Conservation (phyloP, 768 basidiomycete species). For the Boletellus ananiceps region DNA sequence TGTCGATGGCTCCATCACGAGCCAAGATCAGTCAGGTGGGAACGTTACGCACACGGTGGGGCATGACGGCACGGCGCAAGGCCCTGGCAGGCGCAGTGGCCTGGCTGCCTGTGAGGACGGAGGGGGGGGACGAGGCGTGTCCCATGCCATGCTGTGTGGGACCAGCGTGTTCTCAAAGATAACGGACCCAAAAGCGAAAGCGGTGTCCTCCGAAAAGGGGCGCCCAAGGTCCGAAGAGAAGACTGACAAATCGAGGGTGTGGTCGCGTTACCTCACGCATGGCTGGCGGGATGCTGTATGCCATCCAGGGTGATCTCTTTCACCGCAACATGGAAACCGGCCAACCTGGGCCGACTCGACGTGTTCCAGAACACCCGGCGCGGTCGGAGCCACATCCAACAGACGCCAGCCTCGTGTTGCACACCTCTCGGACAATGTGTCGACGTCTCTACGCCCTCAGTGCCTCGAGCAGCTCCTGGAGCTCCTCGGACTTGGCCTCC, state of each 20-base stretch:
- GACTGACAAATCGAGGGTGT: constrained; percentile 24
- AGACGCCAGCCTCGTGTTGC: constrained; percentile 19
- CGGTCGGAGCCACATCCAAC: too few relatives aligned
- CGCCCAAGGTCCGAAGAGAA: constrained; percentile 18
- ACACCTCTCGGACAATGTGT: too few relatives aligned
- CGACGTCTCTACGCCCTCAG: constrained; percentile 43
- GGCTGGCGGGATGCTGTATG: too few relatives aligned
- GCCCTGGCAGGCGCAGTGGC: constrained; percentile 1
- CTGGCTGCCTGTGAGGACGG: not conserved
- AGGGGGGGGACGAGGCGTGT: not conserved
- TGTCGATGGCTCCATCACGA: too few relatives aligned
- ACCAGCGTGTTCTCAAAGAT: not conserved
- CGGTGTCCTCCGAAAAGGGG: constrained; percentile 21
- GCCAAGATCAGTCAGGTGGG: too few relatives aligned
- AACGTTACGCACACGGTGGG: not conserved
- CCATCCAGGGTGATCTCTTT: too few relatives aligned
- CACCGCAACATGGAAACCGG: too few relatives aligned
- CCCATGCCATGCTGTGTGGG: constrained; percentile 22
- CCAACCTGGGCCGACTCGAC: too few relatives aligned
- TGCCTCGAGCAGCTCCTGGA: constrained; percentile 52
- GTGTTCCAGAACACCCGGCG: too few relatives aligned
- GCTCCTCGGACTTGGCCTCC: constrained; percentile 41
- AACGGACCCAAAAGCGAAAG: not conserved
- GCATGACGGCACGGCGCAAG: not conserved
- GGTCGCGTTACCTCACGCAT: too few relatives aligned